Conservation (phyloP, 2,329 filamentous ascomycete genomes). For the Arthrobotrys musiformis region DNA sequence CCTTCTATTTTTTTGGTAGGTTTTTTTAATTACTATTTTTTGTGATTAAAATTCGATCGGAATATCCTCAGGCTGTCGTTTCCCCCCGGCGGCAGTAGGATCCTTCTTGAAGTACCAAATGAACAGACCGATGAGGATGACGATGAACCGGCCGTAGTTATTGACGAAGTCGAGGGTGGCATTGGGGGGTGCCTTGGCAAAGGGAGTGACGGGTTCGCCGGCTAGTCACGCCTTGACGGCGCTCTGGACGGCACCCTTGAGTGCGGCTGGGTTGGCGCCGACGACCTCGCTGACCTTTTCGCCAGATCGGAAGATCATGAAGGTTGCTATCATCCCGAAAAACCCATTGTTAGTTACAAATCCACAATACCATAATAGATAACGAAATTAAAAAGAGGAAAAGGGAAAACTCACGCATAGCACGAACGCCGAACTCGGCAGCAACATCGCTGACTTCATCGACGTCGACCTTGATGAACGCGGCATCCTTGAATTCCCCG, state of each 20-base stretch:
- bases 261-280: constrained; percentile 79
- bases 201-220: constrained; percentile 29
- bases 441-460: constrained; percentile 81
- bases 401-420: constrained; percentile 78
- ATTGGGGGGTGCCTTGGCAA: constrained; percentile 9
- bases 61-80: not conserved
- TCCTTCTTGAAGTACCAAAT: constrained; percentile 48
- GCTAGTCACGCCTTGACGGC: constrained; percentile 34
- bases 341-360: too few species aligned
- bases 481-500: constrained; percentile 70
- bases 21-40: not conserved
- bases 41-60: constrained; percentile 15
- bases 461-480: constrained; percentile 92
- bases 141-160: constrained; percentile 39
- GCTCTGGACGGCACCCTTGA: constrained; percentile 65
- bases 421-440: constrained; percentile 80
- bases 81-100: not conserved
- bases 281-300: constrained; percentile 78
- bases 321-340: constrained; percentile 62
- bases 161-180: constrained; percentile 34
- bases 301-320: constrained; percentile 83
- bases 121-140: constrained; percentile 41
- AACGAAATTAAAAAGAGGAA: not conserved
- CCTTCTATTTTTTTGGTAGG: not conserved
- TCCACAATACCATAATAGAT: not conserved